Percentiles rank a stretch among this genome's conserved stretches.
These are phyloP conservation scores for Aspergillus sergii DNA, from an alignment of 2,329 filamentous ascomycete genomes.

Conservation along the genomic window DNA sequence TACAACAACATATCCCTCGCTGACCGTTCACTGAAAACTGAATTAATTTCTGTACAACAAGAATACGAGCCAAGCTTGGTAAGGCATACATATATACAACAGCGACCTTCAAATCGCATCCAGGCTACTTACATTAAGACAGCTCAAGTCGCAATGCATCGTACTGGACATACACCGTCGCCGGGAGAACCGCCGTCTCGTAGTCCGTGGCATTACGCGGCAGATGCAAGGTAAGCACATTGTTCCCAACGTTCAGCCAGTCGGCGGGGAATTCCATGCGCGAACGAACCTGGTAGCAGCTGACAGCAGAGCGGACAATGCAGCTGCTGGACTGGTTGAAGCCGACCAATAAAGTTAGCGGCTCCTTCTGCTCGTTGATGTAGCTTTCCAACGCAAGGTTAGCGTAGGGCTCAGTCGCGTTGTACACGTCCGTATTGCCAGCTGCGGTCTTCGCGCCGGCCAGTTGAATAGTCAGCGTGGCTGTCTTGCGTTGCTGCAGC, in stretches of 20 bases:
- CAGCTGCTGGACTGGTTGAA: slow-evolving; percentile 63
- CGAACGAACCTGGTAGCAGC: slow-evolving; percentile 63
- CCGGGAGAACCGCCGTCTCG: slow-evolving; percentile 59
- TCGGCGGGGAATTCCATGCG: slow-evolving; percentile 61
- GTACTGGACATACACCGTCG: slow-evolving; percentile 65
- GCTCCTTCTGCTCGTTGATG: slow-evolving; percentile 47
- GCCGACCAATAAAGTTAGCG: slow-evolving; percentile 34
- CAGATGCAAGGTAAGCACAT: slow-evolving; percentile 60
- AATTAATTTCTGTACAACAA: not conserved
- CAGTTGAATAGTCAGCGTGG: slow-evolving; percentile 65
- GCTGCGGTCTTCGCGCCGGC: slow-evolving; percentile 64
- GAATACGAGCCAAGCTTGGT: no score
- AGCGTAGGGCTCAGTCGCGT: slow-evolving; percentile 54
- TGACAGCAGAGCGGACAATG: slow-evolving; percentile 61
- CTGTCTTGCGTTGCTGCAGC: slow-evolving; percentile 47
- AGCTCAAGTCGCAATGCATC: slow-evolving; percentile 65
- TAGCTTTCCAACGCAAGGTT: slow-evolving; percentile 57
- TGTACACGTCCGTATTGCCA: slow-evolving; percentile 64
- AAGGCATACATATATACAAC: not conserved
- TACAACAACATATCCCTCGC: not conserved
- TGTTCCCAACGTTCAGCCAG: slow-evolving; percentile 55
- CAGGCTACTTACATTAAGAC: not conserved
- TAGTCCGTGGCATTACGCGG: slow-evolving; percentile 63
- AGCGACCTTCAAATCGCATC: not conserved
- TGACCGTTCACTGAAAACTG: not conserved